A percentile compares a stretch with the other conserved stretches of the same genome.
These are phyloP conservation scores for Candida quercuum DNA, from an alignment of 805 yeast species.

Conservation along the genomic window DNA sequence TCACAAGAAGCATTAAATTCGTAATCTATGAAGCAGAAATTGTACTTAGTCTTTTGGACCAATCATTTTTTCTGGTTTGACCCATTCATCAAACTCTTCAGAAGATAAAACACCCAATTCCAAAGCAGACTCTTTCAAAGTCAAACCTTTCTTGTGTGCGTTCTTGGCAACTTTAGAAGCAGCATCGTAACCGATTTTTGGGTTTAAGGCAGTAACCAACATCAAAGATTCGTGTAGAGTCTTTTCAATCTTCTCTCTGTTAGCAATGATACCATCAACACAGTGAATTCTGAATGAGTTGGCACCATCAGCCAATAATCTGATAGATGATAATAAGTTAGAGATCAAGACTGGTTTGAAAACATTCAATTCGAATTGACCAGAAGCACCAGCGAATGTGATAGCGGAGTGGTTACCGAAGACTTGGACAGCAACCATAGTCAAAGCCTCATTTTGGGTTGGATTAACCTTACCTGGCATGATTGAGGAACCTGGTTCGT, in stretches of 20 bases:
- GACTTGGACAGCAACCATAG: conserved; percentile 97
- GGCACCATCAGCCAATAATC: conserved; percentile 85
- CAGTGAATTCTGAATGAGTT: conserved; percentile 91
- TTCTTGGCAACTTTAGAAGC: conserved; percentile 98
- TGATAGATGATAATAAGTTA: conserved; percentile 81
- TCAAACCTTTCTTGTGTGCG: conserved; percentile 96
- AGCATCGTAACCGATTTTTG: conserved; percentile 96
- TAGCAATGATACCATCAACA: conserved; percentile 91
- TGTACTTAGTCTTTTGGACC: conserved; percentile 58
- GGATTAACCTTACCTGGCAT: conserved; percentile 99
- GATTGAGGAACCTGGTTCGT: conserved; percentile 98
- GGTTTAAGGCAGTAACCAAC: conserved; percentile 98
- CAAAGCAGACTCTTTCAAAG: conserved; percentile 90
- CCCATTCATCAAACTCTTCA: conserved; percentile 94
- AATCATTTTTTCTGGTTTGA: conserved; percentile 95
- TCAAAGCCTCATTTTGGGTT: conserved; percentile 97
- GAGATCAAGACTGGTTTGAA: conserved; percentile 95
- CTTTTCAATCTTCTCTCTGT: conserved; percentile 80
- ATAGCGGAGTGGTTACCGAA: conserved; percentile 95
- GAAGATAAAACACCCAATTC: conserved; percentile 81
- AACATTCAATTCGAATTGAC: conserved; percentile 97
- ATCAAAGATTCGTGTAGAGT: conserved; percentile 90
- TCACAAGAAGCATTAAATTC: no score
- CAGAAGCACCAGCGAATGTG: conserved; percentile 97
- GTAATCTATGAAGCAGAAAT: not conserved